These are phyloP conservation scores for Trichomonascaceae sp. DNA, from an alignment of 1,139 yeast species.

Conservation along the genomic window DNA sequence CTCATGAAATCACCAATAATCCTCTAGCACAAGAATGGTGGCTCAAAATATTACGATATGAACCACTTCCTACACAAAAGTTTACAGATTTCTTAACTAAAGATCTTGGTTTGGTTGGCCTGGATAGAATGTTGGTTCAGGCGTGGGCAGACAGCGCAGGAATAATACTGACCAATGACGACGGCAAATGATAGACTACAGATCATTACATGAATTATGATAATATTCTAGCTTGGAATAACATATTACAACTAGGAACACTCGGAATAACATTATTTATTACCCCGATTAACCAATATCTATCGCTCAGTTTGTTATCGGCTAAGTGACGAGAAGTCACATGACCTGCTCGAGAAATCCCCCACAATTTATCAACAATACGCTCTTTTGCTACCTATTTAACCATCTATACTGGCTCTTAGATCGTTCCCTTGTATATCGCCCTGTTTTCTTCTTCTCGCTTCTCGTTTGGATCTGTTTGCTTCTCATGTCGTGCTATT, in stretches of 20 bases:
- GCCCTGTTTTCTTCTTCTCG: neutral
- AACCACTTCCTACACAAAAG: conserved; percentile 17
- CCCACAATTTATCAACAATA: neutral
- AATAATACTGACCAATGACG: conserved; percentile 13
- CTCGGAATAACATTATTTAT: no score
- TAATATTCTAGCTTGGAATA: neutral
- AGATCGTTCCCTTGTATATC: neutral
- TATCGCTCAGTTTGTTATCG: neutral
- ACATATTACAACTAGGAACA: neutral
- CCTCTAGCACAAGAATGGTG: conserved; percentile 14
- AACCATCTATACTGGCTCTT: neutral
- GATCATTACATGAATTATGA: neutral
- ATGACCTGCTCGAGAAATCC: neutral
- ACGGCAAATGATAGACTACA: neutral
- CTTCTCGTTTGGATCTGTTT: neutral
- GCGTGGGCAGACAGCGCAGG: conserved; percentile 23
- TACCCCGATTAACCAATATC: neutral
- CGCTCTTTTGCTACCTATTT: neutral
- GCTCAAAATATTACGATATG: conserved; percentile 18
- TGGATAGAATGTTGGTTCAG: conserved; percentile 16
- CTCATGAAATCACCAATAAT: conserved; percentile 11
- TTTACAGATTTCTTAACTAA: conserved; percentile 15
- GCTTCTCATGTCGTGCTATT: neutral
- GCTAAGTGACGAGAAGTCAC: neutral
- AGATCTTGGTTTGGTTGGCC: conserved; percentile 12